These are phyloP conservation scores for Monilinia laxa DNA, from an alignment of 2,329 filamentous ascomycete genomes.

Conservation along the genomic window DNA sequence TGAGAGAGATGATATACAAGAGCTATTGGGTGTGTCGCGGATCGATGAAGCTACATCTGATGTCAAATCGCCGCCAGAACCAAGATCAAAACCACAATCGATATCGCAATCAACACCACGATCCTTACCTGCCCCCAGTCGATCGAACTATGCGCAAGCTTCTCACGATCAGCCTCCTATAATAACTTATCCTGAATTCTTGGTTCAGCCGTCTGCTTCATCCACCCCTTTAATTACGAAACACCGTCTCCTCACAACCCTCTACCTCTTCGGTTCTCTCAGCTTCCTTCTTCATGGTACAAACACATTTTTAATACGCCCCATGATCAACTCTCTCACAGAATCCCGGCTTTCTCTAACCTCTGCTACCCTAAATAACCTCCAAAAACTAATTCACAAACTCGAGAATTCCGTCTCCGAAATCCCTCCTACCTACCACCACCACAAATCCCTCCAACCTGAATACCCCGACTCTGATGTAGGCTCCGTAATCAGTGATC, in stretches of 20 bases:
- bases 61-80: conserved; percentile 8
- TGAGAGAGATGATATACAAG: conserved; percentile 63
- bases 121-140: neutral
- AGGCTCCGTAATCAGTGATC: conserved; percentile 46
- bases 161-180: conserved; percentile 51
- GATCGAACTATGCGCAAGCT: conserved; percentile 46
- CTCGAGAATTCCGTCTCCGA: conserved; percentile 60
- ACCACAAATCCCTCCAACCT: conserved; percentile 35
- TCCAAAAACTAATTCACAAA: conserved; percentile 51
- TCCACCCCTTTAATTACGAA: conserved; percentile 61
- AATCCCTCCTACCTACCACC: conserved; percentile 48
- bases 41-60: conserved; percentile 33
- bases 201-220: conserved; percentile 55
- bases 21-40: conserved; percentile 52
- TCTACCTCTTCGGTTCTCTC: conserved; percentile 57
- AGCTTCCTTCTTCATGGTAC: conserved; percentile 69
- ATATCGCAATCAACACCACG: neutral
- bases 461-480: conserved; percentile 48
- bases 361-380: conserved; percentile 48
- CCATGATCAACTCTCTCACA: conserved; percentile 53
- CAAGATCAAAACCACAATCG: neutral
- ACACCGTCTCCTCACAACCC: conserved; percentile 56
- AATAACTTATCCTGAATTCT: conserved; percentile 70
- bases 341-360: conserved; percentile 54
- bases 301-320: conserved; percentile 66